Base-by-base conservation (phyloP, 805 yeast species). In the Wickerhamiella sergipiensis region DNA sequence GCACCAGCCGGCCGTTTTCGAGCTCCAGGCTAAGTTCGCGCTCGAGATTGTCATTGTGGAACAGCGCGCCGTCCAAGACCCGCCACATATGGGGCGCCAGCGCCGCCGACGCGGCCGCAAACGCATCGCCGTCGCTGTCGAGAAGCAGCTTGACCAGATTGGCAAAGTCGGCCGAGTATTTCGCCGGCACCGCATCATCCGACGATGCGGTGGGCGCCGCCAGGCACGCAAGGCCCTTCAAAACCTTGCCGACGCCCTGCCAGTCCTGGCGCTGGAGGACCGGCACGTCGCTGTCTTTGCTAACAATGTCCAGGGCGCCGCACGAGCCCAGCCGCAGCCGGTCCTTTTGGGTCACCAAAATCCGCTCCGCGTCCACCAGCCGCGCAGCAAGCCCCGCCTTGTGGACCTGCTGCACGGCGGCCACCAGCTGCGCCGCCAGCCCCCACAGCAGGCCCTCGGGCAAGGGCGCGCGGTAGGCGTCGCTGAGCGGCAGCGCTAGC, bases 1-100 rank as follows among this genome's bases (percentile, higher is more conserved):
- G 73, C 58, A 90, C 87, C 29, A 92, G 68, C 53, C 97, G 73
- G 3, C 85, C 92, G 65, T 92, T 92, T 64, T 92, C 97, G 23
- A 89, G 68, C 64, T 90, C 97, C 50, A 76, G 73, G 15, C 78
- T 64, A 40, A 92, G 67, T 23, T 61, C 57, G 2, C 54, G 55
- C 54, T 70, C 73, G 26, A 69, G 55, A 13, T 43, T 45, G 50
- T 67, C 68, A 17, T 48, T 54, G 19, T 52, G 52, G n/a, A 53
- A 51, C 6, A 57, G 54, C 13, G 65, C 53, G 10, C 49, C 45
- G 48, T 64, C 64, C 23, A 60, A 26, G 6, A 53, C 52, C 8
- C 57, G 54, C 50, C 57, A 50, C 5, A 57, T 29, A 43, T 59
- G 59, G 21, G 64, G 62, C 19, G 63, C 57, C 36, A 65, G 52